A percentile compares a stretch with the other conserved stretches of the same genome.
phyloP scores from a whole-genome alignment of 306 rosid genomes.

The Trifolium subterraneum region DNA sequence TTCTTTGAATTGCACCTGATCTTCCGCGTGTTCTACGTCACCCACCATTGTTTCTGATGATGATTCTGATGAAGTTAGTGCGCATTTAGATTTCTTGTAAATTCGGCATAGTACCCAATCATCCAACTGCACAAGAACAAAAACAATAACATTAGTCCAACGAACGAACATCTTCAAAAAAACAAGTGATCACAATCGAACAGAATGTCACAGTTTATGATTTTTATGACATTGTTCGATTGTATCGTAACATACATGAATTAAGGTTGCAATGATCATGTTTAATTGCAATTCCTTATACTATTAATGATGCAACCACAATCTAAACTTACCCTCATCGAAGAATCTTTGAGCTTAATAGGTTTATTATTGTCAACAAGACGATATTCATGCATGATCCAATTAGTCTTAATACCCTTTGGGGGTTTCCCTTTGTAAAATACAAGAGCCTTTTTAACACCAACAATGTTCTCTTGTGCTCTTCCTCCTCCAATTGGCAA shows the following conservation, averaged over 20 bases:
- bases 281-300: background rate
- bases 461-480: conserved; percentile 48
- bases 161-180: background rate
- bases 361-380: conserved; percentile 48
- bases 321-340: conserved; percentile 58
- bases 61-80: conserved; percentile 45
- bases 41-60: conserved; percentile 17
- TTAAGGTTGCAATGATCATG: background rate
- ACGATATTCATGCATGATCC: conserved; percentile 81
- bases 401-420: conserved; percentile 63
- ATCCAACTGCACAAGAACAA: conserved; percentile 52
- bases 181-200: background rate
- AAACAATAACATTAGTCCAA: background rate
- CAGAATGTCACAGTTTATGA: too few relatives aligned
- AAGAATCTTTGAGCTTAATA: conserved; percentile 53
- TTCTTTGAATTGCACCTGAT: conserved; percentile 34
- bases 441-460: conserved; percentile 68
- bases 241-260: fast-evolving
- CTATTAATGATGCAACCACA: too few relatives aligned
- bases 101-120: conserved; percentile 71
- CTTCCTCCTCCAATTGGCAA: conserved; percentile 29
- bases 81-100: conserved; percentile 56
- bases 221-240: background rate
- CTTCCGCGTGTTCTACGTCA: conserved; percentile 44
- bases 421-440: conserved; percentile 71